phyloP scores from a whole-genome alignment of 78 protist species.

The Dictyostelium capitatum region DNA sequence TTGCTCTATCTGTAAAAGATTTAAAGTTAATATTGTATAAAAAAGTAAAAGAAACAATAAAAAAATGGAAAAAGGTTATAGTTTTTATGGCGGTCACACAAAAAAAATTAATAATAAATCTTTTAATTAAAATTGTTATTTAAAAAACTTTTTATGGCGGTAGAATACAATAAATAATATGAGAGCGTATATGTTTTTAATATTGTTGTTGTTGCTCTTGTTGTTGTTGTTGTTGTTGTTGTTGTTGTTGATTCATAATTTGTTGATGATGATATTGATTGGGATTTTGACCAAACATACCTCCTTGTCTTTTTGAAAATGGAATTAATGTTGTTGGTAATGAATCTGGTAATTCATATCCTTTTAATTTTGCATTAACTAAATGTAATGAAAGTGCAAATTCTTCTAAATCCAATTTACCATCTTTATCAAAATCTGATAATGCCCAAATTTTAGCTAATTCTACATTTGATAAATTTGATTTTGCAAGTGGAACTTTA shows the following conservation, averaged over 20 bases:
- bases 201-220: not conserved
- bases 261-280: not conserved
- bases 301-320: conserved; percentile 70
- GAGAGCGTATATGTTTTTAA: not conserved
- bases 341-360: conserved; percentile 33
- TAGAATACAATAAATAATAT: not conserved
- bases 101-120: not conserved
- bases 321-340: conserved; percentile 79
- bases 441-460: conserved; percentile 68
- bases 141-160: not conserved
- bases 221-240: conserved; percentile 13
- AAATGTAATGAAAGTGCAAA: conserved; percentile 85
- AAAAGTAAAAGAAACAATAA: not conserved
- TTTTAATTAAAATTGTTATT: not conserved
- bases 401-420: conserved; percentile 79
- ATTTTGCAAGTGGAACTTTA: conserved; percentile 15
- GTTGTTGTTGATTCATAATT: not conserved
- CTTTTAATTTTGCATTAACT: conserved; percentile 19
- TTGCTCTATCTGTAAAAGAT: not conserved
- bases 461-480: conserved; percentile 37
- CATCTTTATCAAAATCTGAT: conserved; percentile 81
- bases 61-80: not conserved
- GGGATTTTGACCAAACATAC: conserved; percentile 20
- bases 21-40: not conserved
- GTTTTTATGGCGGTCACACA: not conserved